These are phyloP conservation scores for Vicia villosa DNA, from an alignment of 306 rosid species.

Conservation along the genomic window DNA sequence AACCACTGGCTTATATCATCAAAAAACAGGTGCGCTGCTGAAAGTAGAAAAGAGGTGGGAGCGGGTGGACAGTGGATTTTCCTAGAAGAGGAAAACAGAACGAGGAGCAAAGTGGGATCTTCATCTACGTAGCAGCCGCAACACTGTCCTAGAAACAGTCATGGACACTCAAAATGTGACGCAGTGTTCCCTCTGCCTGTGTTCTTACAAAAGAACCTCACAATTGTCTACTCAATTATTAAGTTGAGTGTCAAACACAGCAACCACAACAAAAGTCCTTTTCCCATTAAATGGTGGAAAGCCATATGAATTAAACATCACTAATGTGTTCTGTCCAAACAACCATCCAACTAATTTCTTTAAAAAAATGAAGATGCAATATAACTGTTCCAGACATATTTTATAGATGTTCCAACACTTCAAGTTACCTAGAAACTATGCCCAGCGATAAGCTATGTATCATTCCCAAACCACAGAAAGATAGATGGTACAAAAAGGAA, in stretches of 20 bases:
- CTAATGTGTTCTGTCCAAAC: background rate
- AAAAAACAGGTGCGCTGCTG: background rate
- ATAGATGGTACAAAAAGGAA: background rate
- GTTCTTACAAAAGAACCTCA: too few species aligned
- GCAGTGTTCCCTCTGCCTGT: background rate
- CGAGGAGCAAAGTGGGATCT: background rate
- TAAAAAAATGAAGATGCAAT: background rate
- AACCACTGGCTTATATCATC: background rate
- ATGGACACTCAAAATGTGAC: background rate
- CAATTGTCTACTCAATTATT: background rate
- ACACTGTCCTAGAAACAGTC: background rate
- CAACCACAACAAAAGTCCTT: background rate
- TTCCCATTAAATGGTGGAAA: slow-evolving; percentile 3
- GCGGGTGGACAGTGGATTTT: background rate
- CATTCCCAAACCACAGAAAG: background rate
- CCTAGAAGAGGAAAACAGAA: background rate
- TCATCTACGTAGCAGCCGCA: background rate
- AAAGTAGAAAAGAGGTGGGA: background rate
- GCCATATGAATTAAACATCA: background rate
- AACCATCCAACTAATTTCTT: background rate
- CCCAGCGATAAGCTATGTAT: background rate
- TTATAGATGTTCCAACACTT: background rate
- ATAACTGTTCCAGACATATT: background rate
- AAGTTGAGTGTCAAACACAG: background rate
- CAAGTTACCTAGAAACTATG: background rate